Conservation (phyloP, 192 early-diverging fungal species). For the Coemansia javaensis region DNA sequence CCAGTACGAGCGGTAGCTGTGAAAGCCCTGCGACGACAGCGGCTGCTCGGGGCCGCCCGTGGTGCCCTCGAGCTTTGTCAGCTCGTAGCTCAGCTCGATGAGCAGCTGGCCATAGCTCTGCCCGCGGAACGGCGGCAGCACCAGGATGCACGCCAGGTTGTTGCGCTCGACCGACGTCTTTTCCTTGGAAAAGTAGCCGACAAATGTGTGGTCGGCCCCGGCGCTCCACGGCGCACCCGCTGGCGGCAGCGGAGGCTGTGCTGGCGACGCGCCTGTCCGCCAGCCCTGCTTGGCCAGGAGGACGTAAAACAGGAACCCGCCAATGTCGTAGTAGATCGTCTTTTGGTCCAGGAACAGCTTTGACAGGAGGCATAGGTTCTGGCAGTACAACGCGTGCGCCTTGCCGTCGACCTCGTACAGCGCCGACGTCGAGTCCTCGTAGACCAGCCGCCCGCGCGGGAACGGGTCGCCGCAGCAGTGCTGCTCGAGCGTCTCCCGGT, state of each 20-base stretch:
- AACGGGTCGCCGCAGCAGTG: conserved; percentile 59
- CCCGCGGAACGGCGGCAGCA: conserved; percentile 81
- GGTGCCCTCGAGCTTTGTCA: conserved; percentile 64
- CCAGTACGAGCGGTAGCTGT: conserved; percentile 83
- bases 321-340: conserved; percentile 91
- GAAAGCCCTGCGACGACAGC: conserved; percentile 75
- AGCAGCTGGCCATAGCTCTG: conserved; percentile 80
- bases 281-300: conserved; percentile 47
- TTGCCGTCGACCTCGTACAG: conserved; percentile 86
- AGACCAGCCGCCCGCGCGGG: conserved; percentile 80
- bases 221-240: conserved; percentile 42
- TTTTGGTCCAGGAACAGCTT: conserved; percentile 98
- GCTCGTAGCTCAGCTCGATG: conserved; percentile 90
- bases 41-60: conserved; percentile 87
- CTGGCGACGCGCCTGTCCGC: neutral
- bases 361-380: conserved; percentile 87
- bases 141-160: conserved; percentile 88
- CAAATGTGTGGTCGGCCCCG: conserved; percentile 55
- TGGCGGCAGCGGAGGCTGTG: conserved; percentile 12
- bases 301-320: conserved; percentile 91
- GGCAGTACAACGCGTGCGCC: conserved; percentile 86
- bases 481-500: conserved; percentile 54
- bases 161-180: conserved; percentile 77
- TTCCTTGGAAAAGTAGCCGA: conserved; percentile 97
- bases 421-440: conserved; percentile 56